Evolutionary conservation across 176 grass and related monocot species (phyloP).

Genomic region (Hsuehochloa calcarea): DNA sequence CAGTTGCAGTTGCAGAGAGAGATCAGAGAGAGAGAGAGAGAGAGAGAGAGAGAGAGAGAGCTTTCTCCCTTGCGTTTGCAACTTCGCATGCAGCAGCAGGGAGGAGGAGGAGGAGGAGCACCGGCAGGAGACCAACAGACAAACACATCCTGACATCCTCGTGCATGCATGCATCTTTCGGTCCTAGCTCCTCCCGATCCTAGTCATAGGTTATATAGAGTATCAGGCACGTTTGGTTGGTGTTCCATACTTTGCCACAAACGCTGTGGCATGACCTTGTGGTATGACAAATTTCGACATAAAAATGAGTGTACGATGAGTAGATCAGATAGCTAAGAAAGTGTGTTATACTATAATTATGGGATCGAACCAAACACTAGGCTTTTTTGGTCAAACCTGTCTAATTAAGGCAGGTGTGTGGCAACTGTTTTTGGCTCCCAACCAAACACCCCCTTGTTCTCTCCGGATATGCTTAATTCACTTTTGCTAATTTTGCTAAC

Average conservation of each 20-base stretch:
- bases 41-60: neutral
- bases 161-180: neutral
- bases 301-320: no score
- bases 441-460: no score
- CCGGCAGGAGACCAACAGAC: conserved; percentile 20
- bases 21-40: neutral
- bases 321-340: no score
- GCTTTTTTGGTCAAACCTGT: no score
- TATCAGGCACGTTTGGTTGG: no score
- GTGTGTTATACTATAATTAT: no score
- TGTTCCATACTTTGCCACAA: no score
- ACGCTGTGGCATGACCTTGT: no score
- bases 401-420: no score
- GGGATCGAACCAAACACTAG: no score
- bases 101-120: neutral
- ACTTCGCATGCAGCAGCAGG: neutral
- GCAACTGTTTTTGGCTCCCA: no score
- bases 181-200: neutral
- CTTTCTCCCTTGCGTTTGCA: neutral
- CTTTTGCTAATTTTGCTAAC: neutral
- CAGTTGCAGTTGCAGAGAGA: neutral
- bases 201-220: neutral
- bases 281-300: no score
- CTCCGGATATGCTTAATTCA: conserved; percentile 15
- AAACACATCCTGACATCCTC: conserved; percentile 15